Conservation (phyloP, 2,329 filamentous ascomycete genomes). For the Peltaster fructicola region DNA sequence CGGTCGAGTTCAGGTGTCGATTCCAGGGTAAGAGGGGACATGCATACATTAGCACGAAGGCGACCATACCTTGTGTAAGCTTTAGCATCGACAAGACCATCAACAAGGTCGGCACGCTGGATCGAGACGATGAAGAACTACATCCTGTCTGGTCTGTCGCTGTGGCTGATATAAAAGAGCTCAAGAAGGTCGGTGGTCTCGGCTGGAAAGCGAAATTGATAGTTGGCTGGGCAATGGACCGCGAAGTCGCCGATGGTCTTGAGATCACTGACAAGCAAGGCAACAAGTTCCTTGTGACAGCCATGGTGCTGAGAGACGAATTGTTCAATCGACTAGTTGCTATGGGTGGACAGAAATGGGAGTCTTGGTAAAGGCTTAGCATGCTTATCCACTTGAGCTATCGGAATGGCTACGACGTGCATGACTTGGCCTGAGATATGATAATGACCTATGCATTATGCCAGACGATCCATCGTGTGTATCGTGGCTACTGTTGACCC, state of each 20-base stretch:
- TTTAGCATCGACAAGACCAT: constrained; percentile 40
- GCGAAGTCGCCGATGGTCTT: constrained; percentile 59
- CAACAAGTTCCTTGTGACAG: constrained; percentile 45
- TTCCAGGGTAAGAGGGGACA: constrained; percentile 55
- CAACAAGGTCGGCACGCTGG: constrained; percentile 20
- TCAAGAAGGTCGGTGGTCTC: constrained; percentile 64
- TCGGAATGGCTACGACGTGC: too few species aligned
- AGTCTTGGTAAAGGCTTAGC: constrained; percentile 55
- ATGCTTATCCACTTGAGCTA: too few species aligned
- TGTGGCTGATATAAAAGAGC: constrained; percentile 50
- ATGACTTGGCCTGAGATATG: too few species aligned
- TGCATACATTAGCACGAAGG: constrained; percentile 49
- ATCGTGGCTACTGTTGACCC: too few species aligned
- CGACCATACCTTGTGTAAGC: constrained; percentile 49
- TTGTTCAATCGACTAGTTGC: constrained; percentile 63
- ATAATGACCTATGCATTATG: too few species aligned
- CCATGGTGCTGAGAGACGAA: constrained; percentile 55
- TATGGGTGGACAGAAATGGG: constrained; percentile 71
- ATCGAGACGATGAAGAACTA: constrained; percentile 31
- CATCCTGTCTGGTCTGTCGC: constrained; percentile 51
- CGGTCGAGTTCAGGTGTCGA: constrained; percentile 58
- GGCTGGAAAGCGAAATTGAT: constrained; percentile 75
- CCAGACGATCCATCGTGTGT: too few species aligned
- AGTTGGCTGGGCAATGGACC: constrained; percentile 59
- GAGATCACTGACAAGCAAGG: constrained; percentile 44